These are phyloP conservation scores for Metschnikowia rubicola DNA, from an alignment of 805 yeast genomes.

Conservation along the genomic window DNA sequence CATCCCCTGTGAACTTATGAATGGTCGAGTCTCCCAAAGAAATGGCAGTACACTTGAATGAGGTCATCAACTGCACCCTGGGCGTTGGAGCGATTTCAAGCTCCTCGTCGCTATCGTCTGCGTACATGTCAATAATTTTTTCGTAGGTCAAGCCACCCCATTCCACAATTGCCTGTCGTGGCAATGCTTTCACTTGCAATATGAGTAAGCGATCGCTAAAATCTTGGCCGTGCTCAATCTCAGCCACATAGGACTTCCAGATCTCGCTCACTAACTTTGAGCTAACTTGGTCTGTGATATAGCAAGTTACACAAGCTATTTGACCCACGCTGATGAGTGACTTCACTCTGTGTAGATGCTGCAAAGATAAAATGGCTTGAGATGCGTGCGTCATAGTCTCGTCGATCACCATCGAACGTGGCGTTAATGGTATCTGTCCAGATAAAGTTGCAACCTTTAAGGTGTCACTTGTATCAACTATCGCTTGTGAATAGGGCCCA, in stretches of 20 bases:
- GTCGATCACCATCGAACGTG: conserved; percentile 58
- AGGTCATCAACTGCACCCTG: background rate
- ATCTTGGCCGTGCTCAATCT: conserved; percentile 17
- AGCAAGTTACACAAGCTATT: conserved; percentile 53
- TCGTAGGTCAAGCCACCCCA: conserved; percentile 67
- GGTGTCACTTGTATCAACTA: conserved; percentile 36
- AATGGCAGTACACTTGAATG: conserved; percentile 2
- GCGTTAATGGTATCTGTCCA: conserved; percentile 88
- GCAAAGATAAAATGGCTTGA: conserved; percentile 59
- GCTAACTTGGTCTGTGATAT: conserved; percentile 36
- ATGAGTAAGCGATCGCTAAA: conserved; percentile 38
- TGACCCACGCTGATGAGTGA: conserved; percentile 45
- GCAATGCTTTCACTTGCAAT: conserved; percentile 55
- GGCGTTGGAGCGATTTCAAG: background rate
- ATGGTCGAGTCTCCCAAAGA: conserved; percentile 4
- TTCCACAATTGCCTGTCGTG: conserved; percentile 63
- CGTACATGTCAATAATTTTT: conserved; percentile 32
- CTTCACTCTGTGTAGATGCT: conserved; percentile 67
- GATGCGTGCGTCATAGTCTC: conserved; percentile 5
- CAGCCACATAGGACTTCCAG: conserved; percentile 44
- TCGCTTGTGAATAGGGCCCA: conserved; percentile 94
- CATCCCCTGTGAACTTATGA: conserved; percentile 7
- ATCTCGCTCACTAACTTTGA: conserved; percentile 31
- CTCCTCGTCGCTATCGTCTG: conserved; percentile 30
- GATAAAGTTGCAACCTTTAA: conserved; percentile 61